A percentile compares a stretch with the other conserved stretches of the same genome.
phyloP scores from a whole-genome alignment of 2,329 filamentous ascomycete genomes.

The Clarireedia hainanense region DNA sequence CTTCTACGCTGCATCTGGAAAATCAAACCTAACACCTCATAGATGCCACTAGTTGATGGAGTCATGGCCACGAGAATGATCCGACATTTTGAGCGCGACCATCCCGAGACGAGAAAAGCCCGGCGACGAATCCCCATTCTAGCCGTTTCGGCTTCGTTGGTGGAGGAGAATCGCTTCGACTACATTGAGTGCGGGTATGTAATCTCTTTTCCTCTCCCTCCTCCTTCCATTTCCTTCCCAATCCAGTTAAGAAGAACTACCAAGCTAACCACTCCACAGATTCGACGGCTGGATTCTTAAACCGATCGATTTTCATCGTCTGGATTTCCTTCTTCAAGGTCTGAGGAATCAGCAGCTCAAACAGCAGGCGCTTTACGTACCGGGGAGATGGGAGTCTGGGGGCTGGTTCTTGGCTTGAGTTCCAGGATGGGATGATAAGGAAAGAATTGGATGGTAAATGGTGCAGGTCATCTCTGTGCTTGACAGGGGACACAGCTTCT shows the following conservation, averaged over 20 bases:
- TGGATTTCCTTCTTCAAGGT: constrained; percentile 61
- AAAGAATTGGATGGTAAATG: too few species aligned
- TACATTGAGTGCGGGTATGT: constrained; percentile 52
- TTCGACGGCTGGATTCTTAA: constrained; percentile 92
- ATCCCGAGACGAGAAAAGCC: constrained; percentile 16
- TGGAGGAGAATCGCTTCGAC: constrained; percentile 58
- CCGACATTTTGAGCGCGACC: constrained; percentile 55
- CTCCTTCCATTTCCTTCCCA: neutral
- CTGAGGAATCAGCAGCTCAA: constrained; percentile 55
- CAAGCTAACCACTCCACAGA: constrained; percentile 38
- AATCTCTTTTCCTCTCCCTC: neutral
- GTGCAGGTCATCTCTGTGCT: too few species aligned
- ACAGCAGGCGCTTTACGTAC: constrained; percentile 53
- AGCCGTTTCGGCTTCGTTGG: constrained; percentile 75
- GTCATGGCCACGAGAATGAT: constrained; percentile 79
- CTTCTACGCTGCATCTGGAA: neutral
- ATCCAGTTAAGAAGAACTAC: neutral
- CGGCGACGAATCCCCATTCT: constrained; percentile 65
- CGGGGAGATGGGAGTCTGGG: constrained; percentile 72
- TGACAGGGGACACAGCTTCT: too few species aligned
- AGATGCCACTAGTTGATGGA: constrained; percentile 93
- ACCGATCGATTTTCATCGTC: constrained; percentile 71
- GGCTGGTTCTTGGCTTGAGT: constrained; percentile 60
- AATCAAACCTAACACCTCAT: neutral
- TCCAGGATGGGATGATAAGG: neutral